Evolutionary conservation across 768 basidiomycete genomes (phyloP), one percentile per base, ranked within the genome.

Genomic region (Lactarius hengduanensis): DNA sequence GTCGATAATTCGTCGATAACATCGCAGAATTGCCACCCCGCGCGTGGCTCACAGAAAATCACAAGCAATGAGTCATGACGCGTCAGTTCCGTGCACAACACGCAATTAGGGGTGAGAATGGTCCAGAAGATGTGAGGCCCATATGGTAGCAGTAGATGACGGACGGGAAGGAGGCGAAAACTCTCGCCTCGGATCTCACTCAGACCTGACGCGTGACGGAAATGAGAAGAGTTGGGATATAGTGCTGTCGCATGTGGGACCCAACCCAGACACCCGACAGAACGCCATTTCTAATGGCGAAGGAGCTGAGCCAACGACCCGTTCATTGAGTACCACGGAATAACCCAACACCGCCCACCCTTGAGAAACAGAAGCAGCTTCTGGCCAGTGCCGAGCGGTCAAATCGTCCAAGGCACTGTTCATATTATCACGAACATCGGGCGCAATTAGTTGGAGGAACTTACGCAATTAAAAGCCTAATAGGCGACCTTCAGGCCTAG

Each of bases 71-170:
- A 13, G 30, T 8, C 8, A 34, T 40, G 30, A 32, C 32, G 9
- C 26, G 18, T 20, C 7, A 1, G 38, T 36, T 40, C 50, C 36
- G 16, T 30, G 32, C n/a, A 15, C 45, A 16, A 50, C 28, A 30
- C 22, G 2, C 16, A 13, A 9, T 13, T 5, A 9, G 40, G 62
- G 28, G 30, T 26, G 18, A 45, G 30, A 18, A 38, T n/a, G 43
- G 16, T 28, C 63, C 16, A 26, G 26, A 62, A 62, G 6, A 50
- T 32, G 40, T 36, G 20, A 43, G 11, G 20, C 47, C n/a, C 32
- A 30, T 60, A 28, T n/a, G 55, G 55, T 20, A 56, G 28, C 28
- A 16, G 53, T 34, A 45, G 62, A 63, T 22, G 32, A 26, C 55
- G 41, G 34, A 22, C 9, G 16, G 13, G 2, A 55, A 4, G 15